Evolutionary conservation across 441 rosid genomes (phyloP), one percentile per base, ranked within the genome.

Genomic region (Pelargonium fulgidum): DNA sequence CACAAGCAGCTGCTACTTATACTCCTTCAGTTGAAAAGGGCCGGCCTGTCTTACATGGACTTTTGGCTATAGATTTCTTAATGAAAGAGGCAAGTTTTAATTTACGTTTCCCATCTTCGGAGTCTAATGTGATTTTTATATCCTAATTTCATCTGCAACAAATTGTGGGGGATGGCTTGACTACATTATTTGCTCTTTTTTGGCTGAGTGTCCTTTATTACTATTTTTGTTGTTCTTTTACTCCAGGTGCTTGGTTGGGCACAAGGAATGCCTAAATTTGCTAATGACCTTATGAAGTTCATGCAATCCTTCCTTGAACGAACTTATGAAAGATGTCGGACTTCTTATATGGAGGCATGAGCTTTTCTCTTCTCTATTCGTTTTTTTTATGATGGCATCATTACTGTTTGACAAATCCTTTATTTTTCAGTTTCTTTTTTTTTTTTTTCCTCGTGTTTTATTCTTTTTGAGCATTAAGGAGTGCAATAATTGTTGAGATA

Each of bases 241-340:
- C 58, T 78, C 36, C 69, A 94, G 98, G 94, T 94, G 75, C 87
- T 92, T 73, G 97, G 94, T 74, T 94, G 99, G 99, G 99, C 98
- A 76, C 98, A 92, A 85, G 97, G 97, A 68, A 86, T 94, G 98
- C 99, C 99, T 64, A 94, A 92, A 84, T 94, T 94, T 90, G 81
- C 97, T 77, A 75, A 85, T 9, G 98, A 92, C 68, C 90, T 92
- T 72, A 91, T 92, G 79, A 90, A 87, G 79, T 85, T 83, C 83
- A 97, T 94, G 81, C 97, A 94, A 78, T 89, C 98, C 29, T 92
- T 90, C 82, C 90, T 95, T n/a, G 98, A 95, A 86, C 86, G 99
- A 70, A 86, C 99, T 59, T 92, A 86, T 76, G 99, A 94, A 82
- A 87, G 98, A 85, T 90, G 98, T 62, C 89, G 98, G 68, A 88